A percentile compares a stretch with the other conserved stretches of the same genome.
These are phyloP conservation scores for Bertia moriformis DNA, from an alignment of 2,329 filamentous ascomycete species.

Conservation along the genomic window DNA sequence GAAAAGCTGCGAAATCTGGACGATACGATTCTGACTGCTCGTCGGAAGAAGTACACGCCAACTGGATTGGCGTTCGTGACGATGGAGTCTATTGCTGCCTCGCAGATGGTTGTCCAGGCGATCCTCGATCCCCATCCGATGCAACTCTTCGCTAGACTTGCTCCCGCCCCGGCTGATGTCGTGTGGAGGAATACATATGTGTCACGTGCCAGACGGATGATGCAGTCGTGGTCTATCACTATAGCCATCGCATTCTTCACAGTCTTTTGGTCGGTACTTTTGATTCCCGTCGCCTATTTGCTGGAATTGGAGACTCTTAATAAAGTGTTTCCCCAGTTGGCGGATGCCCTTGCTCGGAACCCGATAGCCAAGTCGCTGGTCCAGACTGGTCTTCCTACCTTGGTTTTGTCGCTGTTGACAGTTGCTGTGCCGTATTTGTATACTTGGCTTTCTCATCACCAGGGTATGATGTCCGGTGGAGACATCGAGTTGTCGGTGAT, in stretches of 20 bases:
- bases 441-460: slow-evolving; percentile 75
- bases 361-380: slow-evolving; percentile 61
- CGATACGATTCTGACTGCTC: slow-evolving; percentile 53
- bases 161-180: slow-evolving; percentile 81
- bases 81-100: slow-evolving; percentile 85
- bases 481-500: slow-evolving; percentile 90
- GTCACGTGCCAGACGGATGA: slow-evolving; percentile 55
- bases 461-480: slow-evolving; percentile 88
- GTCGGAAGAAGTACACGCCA: slow-evolving; percentile 62
- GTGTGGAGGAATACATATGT: slow-evolving; percentile 90
- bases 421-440: slow-evolving; percentile 86
- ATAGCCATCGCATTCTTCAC: slow-evolving; percentile 69
- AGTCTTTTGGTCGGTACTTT: slow-evolving; percentile 73
- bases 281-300: slow-evolving; percentile 65
- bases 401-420: slow-evolving; percentile 75
- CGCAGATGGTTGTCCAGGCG: slow-evolving; percentile 91
- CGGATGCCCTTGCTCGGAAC: slow-evolving; percentile 51
- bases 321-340: slow-evolving; percentile 57
- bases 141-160: slow-evolving; percentile 69
- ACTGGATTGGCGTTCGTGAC: slow-evolving; percentile 87
- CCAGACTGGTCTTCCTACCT: slow-evolving; percentile 74
- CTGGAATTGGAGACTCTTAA: slow-evolving; percentile 70
- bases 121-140: slow-evolving; percentile 82
- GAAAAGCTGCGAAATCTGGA: slow-evolving; percentile 70
- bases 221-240: slow-evolving; percentile 73